phyloP scores from a whole-genome alignment of 306 rosid species.

The Cucumis sativus region Cucumber_9930_V3 NC_026659.2:1729501-1730000 shows the following conservation, averaged over 20 bases:
- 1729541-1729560: not conserved
- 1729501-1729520: not conserved
- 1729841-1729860: slow-evolving; percentile 84
- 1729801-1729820: slow-evolving; percentile 18
- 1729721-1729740: not conserved
- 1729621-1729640: not conserved
- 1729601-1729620: not conserved
- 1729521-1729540: not conserved
- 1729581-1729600: not conserved
- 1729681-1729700: not conserved
- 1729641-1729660: not conserved
- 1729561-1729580: not conserved
- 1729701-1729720: not conserved
- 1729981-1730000: not conserved
- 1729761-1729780: not conserved
- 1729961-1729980: slow-evolving; percentile 18
- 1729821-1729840: slow-evolving; percentile 65
- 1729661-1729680: slow-evolving; percentile 7
- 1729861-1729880: slow-evolving; percentile 91
- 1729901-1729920: slow-evolving; percentile 94
- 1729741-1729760: not conserved
- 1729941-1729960: slow-evolving; percentile 74
- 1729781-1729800: slow-evolving; percentile 11
- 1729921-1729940: slow-evolving; percentile 84
- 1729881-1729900: slow-evolving; percentile 95